These are phyloP conservation scores for Yamadazyma olivae DNA, from an alignment of 805 yeast species.

Conservation along the genomic window DNA sequence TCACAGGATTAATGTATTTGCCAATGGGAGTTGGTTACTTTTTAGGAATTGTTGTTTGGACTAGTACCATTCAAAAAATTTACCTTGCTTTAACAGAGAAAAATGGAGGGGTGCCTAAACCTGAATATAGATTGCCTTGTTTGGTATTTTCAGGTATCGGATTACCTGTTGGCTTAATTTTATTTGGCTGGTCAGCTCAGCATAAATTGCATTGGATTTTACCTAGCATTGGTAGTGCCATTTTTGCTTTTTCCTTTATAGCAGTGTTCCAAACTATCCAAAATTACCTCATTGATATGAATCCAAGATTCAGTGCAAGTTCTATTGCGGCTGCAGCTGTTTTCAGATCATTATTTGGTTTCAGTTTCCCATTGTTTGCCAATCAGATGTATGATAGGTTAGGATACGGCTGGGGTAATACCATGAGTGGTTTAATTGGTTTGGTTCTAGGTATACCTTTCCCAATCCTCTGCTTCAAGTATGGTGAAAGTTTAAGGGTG, in stretches of 20 bases:
- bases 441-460: constrained; percentile 35
- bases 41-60: constrained; percentile 31
- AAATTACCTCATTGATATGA: constrained; percentile 38
- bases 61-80: constrained; percentile 22
- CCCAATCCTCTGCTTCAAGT: constrained; percentile 32
- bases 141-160: constrained; percentile 29
- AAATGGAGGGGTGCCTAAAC: constrained; percentile 33
- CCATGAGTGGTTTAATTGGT: constrained; percentile 35
- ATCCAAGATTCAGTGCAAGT: constrained; percentile 34
- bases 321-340: constrained; percentile 43
- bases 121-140: constrained; percentile 38
- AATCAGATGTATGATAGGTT: constrained; percentile 30
- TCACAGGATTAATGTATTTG: constrained; percentile 35
- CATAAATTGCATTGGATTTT: constrained; percentile 35
- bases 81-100: constrained; percentile 21
- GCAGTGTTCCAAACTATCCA: constrained; percentile 38
- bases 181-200: constrained; percentile 41
- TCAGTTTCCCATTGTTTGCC: constrained; percentile 37
- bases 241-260: constrained; percentile 35
- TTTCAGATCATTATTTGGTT: constrained; percentile 37
- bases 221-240: constrained; percentile 34
- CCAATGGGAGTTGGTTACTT: constrained; percentile 38
- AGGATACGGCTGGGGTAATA: constrained; percentile 41
- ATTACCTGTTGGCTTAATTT: constrained; percentile 34
- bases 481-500: constrained; percentile 33